Evolutionary conservation across 2,329 filamentous ascomycete species (phyloP).

Genomic region (Colletotrichum navitas): DNA sequence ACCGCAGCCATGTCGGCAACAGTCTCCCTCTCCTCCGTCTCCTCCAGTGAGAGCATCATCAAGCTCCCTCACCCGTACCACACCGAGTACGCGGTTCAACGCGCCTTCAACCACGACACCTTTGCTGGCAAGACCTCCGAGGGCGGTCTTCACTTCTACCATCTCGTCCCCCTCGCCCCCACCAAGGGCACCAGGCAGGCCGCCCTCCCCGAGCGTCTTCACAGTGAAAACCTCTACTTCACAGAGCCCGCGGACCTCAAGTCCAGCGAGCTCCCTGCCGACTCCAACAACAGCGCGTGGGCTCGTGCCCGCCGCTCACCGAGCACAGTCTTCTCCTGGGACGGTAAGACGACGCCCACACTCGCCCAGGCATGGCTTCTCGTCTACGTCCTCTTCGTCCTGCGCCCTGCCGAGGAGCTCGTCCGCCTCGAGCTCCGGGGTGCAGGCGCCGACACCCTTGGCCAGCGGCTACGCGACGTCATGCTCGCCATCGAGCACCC

Average conservation of each 20-base stretch:
- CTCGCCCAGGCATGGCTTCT: slow-evolving; percentile 67
- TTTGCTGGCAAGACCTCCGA: slow-evolving; percentile 41
- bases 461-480: slow-evolving; percentile 59
- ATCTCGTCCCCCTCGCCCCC: slow-evolving; percentile 50
- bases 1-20: slow-evolving; percentile 45
- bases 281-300: slow-evolving; percentile 69
- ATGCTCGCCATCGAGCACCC: slow-evolving; percentile 65
- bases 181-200: slow-evolving; percentile 46
- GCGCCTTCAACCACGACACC: slow-evolving; percentile 46
- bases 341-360: slow-evolving; percentile 55
- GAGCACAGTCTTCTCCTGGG: slow-evolving; percentile 60
- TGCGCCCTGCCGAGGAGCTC: slow-evolving; percentile 62
- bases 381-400: slow-evolving; percentile 64
- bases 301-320: slow-evolving; percentile 67
- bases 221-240: slow-evolving; percentile 57
- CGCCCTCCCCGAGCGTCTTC: slow-evolving; percentile 50
- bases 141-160: slow-evolving; percentile 49
- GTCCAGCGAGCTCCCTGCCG: slow-evolving; percentile 61
- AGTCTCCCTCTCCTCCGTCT: slow-evolving; percentile 47
- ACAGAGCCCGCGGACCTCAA: slow-evolving; percentile 61
- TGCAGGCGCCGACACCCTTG: slow-evolving; percentile 50
- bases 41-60: slow-evolving; percentile 55
- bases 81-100: slow-evolving; percentile 58
- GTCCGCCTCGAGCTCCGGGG: slow-evolving; percentile 62
- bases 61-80: slow-evolving; percentile 65